Conservation (phyloP, 371 early-diverging fungal genomes). For the Apophysomyces sp. region DNA sequence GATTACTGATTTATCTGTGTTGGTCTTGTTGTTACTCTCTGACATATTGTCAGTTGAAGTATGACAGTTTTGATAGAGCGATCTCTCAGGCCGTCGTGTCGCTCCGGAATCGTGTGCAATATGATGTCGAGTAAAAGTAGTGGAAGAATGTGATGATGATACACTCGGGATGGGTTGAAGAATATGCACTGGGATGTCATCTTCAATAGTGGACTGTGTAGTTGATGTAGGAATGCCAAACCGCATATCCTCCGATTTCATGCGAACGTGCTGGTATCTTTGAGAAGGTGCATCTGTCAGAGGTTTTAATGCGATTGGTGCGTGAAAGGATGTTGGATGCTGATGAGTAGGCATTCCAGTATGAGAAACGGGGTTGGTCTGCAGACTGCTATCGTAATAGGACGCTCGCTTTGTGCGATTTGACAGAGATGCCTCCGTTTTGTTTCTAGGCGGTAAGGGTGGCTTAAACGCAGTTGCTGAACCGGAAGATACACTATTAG, state of each 20-base stretch:
- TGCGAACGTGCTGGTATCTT: conserved; percentile 6
- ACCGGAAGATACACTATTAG: not conserved
- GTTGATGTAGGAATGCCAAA: not conserved
- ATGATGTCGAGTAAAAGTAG: not conserved
- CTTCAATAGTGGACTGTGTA: not conserved
- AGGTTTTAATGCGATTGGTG: not conserved
- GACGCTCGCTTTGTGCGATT: not conserved
- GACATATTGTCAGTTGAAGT: not conserved
- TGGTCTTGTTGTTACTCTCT: not conserved
- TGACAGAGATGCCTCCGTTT: not conserved
- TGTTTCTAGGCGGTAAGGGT: not conserved
- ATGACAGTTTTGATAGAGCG: not conserved
- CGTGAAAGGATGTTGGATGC: not conserved
- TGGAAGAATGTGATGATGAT: conserved; percentile 2
- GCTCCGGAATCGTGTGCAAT: not conserved
- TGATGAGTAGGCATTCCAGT: not conserved
- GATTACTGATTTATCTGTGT: no score
- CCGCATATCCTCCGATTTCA: conserved; percentile 1
- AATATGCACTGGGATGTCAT: conserved; percentile 9
- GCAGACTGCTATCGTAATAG: not conserved
- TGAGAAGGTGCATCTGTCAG: not conserved
- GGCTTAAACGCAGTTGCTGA: not conserved
- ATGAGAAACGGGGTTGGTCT: not conserved
- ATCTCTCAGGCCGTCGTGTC: not conserved
- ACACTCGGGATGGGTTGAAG: conserved; percentile 8